Evolutionary conservation across 2,329 filamentous ascomycete genomes (phyloP).

Genomic region (Exophiala viscosa): DNA sequence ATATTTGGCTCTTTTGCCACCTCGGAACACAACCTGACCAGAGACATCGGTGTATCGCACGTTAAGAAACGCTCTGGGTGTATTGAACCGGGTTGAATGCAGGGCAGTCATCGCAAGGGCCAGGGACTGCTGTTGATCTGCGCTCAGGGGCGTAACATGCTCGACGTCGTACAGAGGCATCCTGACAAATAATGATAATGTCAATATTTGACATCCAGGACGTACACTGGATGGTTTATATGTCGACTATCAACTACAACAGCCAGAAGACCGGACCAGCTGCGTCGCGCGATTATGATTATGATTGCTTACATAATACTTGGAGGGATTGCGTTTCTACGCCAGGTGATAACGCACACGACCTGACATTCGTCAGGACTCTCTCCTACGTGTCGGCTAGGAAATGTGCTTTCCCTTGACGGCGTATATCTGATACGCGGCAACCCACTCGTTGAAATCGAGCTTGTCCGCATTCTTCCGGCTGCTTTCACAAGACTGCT

Average conservation of each 20-base stretch:
- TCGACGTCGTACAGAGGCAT: slow-evolving; percentile 24
- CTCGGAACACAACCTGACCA: slow-evolving; percentile 14
- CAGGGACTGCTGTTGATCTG: slow-evolving; percentile 12
- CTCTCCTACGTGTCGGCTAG: too few relatives aligned
- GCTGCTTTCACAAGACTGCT: not conserved
- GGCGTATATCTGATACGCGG: slow-evolving; percentile 52
- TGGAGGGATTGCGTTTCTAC: not conserved
- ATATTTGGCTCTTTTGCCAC: slow-evolving; percentile 11
- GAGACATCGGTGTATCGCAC: slow-evolving; percentile 18
- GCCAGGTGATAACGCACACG: not conserved
- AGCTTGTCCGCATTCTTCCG: slow-evolving; percentile 18
- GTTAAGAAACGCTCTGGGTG: slow-evolving; percentile 15
- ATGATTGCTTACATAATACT: not conserved
- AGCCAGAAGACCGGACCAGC: too few relatives aligned
- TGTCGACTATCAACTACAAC: not conserved
- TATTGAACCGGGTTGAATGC: slow-evolving; percentile 15
- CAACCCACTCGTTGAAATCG: slow-evolving; percentile 52
- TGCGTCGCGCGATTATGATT: not conserved
- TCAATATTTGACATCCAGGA: too few relatives aligned
- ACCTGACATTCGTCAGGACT: not conserved
- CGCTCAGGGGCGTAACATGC: slow-evolving; percentile 8
- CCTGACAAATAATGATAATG: not conserved
- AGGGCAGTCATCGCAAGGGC: slow-evolving; percentile 13
- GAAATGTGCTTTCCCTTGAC: slow-evolving; percentile 39
- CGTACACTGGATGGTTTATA: not conserved